Evolutionary conservation across 1,284 basidiomycete species (phyloP), one percentile per base, ranked within the genome.

Genomic region (Ganoderma meredithae): DNA sequence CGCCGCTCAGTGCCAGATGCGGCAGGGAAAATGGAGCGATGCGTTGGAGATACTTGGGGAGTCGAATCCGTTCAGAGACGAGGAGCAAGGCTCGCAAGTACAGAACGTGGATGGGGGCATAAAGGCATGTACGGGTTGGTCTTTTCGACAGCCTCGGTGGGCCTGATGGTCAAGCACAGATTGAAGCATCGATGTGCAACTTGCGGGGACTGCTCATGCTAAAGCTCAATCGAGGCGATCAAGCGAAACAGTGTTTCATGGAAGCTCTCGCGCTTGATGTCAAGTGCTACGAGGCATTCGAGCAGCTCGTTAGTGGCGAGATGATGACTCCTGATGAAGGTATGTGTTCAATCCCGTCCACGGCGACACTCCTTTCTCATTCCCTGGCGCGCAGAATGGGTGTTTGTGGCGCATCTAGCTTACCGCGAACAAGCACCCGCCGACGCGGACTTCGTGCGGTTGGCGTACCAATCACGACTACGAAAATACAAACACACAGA

Each of bases 251-350:
- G 66, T 94, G 92, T 71, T 98, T 99, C 77, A 93, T 99, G 89
- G 96, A 98, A 74, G 97, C 98, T 0, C 85, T 99, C 17, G 88
- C 92, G 0, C 84, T 99, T 15, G 98, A 99, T 75, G 95, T 99
- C 33, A 98, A 98, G 80, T 99, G 97, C 79, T 99, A 96, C 77
- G 98, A 99, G 73, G 93, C 96, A 1, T 99, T 98, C 76, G 89
- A 94, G 65, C 93, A 97, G 71, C 86, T 99, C 7, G 85, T 99
- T 25, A 92, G 91, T 52, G 94, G 96, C 1, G 94, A 97, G 77
- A 96, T 98, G 95, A 94, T 98, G 92, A 89, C 92, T 17, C 88
- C 91, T 0, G 90, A 95, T 69, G 97, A 98, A 88, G 96, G 96
- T 95, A 17, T 43, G 33, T 17, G 41, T 63, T 19, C 31, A 31